Evolutionary conservation across 257 asterid genomes (phyloP).

Genomic region (Ilex asprella): DNA sequence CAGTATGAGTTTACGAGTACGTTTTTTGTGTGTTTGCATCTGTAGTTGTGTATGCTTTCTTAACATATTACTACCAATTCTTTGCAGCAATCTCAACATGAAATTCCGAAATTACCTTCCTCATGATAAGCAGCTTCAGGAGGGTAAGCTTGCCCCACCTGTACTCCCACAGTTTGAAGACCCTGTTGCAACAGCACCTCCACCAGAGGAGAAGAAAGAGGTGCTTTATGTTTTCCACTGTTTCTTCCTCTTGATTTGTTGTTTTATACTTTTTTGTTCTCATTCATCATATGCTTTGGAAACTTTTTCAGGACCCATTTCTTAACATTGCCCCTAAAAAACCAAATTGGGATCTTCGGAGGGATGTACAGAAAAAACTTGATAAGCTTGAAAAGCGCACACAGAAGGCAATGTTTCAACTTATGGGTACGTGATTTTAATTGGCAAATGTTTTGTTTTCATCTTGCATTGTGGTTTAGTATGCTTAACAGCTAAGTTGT

Average conservation of each 20-base stretch:
- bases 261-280: neutral
- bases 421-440: constrained; percentile 54
- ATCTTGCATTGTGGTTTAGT: neutral
- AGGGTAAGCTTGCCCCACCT: constrained; percentile 87
- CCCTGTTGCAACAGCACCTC: constrained; percentile 56
- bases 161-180: constrained; percentile 84
- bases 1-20: no score
- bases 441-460: neutral
- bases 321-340: constrained; percentile 94
- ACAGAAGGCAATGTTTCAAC: constrained; percentile 65
- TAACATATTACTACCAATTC: neutral
- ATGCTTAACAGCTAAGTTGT: neutral
- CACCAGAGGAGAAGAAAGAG: constrained; percentile 74
- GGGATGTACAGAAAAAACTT: constrained; percentile 91
- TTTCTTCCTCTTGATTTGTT: neutral
- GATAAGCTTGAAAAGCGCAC: constrained; percentile 92
- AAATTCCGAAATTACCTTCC: constrained; percentile 96
- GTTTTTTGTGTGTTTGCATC: no score
- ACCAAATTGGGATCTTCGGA: constrained; percentile 92
- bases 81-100: constrained; percentile 56
- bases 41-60: neutral
- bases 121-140: constrained; percentile 92
- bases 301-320: constrained; percentile 66
- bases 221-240: constrained; percentile 23
- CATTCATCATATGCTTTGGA: neutral